These are phyloP conservation scores for Cystofilobasidium ferigula DNA, from an alignment of 768 basidiomycete genomes.

Conservation along the genomic window DNA sequence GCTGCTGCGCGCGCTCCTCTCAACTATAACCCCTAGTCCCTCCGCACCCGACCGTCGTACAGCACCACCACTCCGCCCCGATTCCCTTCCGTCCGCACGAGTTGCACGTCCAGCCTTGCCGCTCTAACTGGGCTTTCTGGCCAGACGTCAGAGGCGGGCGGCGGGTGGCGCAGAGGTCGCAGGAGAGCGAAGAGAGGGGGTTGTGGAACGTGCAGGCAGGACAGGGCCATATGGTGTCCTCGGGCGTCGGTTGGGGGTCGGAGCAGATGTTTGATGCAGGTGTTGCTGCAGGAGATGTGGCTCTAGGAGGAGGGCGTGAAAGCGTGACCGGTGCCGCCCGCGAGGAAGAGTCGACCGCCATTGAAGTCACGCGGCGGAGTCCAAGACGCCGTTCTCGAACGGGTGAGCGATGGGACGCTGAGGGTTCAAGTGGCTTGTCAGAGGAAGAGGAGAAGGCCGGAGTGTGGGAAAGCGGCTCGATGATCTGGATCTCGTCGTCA, in stretches of 20 bases:
- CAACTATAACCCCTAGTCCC: not conserved
- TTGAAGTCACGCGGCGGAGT: too few relatives aligned
- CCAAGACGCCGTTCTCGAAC: too few relatives aligned
- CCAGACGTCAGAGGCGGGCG: not conserved
- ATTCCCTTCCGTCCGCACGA: not conserved
- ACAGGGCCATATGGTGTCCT: conserved; percentile 22
- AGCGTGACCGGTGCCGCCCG: too few relatives aligned
- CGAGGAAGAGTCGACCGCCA: too few relatives aligned
- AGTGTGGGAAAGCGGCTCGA: not conserved
- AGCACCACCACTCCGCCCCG: not conserved
- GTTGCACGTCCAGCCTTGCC: not conserved
- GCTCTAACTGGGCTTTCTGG: not conserved
- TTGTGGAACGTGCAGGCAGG: conserved; percentile 23
- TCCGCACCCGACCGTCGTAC: not conserved
- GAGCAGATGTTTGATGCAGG: too few relatives aligned
- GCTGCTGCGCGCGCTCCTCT: not conserved
- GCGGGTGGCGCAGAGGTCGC: conserved; percentile 10
- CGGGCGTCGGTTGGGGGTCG: not conserved
- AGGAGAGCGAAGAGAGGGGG: not conserved
- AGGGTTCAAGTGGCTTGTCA: not conserved
- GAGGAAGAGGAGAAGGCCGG: not conserved
- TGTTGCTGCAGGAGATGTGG: too few relatives aligned
- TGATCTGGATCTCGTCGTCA: conserved; percentile 1
- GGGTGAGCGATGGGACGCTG: not conserved
- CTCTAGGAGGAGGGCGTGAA: too few relatives aligned